phyloP scores from a whole-genome alignment of 225 moss, liverwort and hornwort genomes.

The Marchantia paleacea region DNA sequence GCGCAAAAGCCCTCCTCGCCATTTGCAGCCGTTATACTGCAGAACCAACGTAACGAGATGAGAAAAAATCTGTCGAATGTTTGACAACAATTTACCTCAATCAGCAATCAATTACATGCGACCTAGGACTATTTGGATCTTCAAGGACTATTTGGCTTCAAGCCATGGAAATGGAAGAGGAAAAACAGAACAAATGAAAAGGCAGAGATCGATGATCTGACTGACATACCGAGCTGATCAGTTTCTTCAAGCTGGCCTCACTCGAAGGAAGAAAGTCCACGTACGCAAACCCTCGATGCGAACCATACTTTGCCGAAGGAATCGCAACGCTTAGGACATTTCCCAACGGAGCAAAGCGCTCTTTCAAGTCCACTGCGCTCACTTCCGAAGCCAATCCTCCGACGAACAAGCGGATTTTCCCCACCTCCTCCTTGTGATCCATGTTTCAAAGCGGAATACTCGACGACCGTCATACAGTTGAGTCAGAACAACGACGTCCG shows the following conservation, averaged over 20 bases:
- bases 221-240: slow-evolving; percentile 71
- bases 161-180: not conserved
- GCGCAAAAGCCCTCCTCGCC: slow-evolving; percentile 77
- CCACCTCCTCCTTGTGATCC: slow-evolving; percentile 16
- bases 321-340: slow-evolving; percentile 53
- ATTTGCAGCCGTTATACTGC: slow-evolving; percentile 93
- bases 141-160: not conserved
- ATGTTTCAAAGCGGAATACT: not conserved
- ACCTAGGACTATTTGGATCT: too few relatives aligned
- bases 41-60: not conserved
- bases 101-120: not conserved
- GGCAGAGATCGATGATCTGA: not conserved
- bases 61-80: not conserved
- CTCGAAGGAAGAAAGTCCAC: slow-evolving; percentile 81
- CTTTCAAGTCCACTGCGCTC: slow-evolving; percentile 52
- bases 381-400: slow-evolving; percentile 74
- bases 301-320: slow-evolving; percentile 49
- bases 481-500: too few relatives aligned
- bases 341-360: slow-evolving; percentile 75
- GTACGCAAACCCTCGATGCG: slow-evolving; percentile 82
- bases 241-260: slow-evolving; percentile 69
- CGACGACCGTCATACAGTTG: not conserved
- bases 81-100: not conserved
- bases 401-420: slow-evolving; percentile 66
- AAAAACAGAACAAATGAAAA: not conserved